phyloP scores from a whole-genome alignment of 75 land plant genomes.

The Azolla pinnata region DNA sequence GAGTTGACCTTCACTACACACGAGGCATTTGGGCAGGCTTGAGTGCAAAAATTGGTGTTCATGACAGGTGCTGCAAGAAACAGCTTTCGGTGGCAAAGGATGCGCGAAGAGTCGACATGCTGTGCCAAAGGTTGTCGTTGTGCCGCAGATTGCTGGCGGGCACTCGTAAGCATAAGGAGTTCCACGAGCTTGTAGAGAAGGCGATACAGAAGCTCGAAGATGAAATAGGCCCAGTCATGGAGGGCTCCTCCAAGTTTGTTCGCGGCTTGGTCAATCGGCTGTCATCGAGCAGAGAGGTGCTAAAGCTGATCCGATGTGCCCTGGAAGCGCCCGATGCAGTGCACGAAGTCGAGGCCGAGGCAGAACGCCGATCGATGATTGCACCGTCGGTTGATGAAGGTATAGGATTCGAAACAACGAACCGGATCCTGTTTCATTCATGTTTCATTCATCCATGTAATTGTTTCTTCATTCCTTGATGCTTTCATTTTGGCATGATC shows the following conservation, averaged over 20 bases:
- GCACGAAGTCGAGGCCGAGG: too few relatives aligned
- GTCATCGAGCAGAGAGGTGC: slow-evolving; percentile 5
- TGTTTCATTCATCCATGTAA: too few relatives aligned
- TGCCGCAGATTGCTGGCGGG: slow-evolving; percentile 9
- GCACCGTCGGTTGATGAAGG: too few relatives aligned
- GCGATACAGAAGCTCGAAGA: slow-evolving; percentile 11
- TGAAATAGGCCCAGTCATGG: slow-evolving; percentile 6
- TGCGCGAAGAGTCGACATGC: slow-evolving; percentile 12
- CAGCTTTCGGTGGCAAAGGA: slow-evolving; percentile 12
- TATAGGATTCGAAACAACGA: too few relatives aligned
- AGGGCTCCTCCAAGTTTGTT: slow-evolving; percentile 1
- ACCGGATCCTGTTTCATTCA: too few relatives aligned
- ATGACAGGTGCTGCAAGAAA: slow-evolving; percentile 17
- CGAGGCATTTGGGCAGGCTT: too few relatives aligned
- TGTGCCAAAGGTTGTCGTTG: slow-evolving; percentile 11
- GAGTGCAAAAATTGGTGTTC: neutral
- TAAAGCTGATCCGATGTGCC: slow-evolving; percentile 1
- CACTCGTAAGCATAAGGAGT: slow-evolving; percentile 3
- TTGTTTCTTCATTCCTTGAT: too few relatives aligned
- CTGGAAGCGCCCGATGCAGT: neutral
- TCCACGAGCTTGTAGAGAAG: slow-evolving; percentile 7
- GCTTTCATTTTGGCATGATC: too few relatives aligned
- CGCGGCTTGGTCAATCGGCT: slow-evolving; percentile 14
- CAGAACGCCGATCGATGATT: too few relatives aligned
- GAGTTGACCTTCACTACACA: too few relatives aligned